These are phyloP conservation scores for Gillenia trifoliata DNA, from an alignment of 306 rosid species.

Conservation along the genomic window DNA sequence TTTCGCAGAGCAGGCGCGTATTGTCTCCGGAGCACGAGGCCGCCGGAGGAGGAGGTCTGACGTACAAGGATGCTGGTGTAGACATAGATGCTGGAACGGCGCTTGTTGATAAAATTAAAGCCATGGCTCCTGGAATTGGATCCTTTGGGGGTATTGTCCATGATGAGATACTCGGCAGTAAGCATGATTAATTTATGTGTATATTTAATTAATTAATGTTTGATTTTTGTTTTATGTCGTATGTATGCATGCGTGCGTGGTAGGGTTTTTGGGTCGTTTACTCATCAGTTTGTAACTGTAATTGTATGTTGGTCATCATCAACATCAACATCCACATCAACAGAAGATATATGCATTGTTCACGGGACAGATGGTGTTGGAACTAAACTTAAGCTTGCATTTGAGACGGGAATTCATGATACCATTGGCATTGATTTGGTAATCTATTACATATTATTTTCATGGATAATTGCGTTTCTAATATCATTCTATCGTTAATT, in stretches of 20 bases:
- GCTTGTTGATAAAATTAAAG: conserved; percentile 73
- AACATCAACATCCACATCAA: background rate
- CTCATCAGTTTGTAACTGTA: background rate
- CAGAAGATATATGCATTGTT: conserved; percentile 78
- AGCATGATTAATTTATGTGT: background rate
- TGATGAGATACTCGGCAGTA: background rate
- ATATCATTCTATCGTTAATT: background rate
- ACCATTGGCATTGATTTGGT: conserved; percentile 97
- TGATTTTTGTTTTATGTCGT: conserved; percentile 19
- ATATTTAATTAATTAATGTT: background rate
- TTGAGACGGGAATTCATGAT: conserved; percentile 83
- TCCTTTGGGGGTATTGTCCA: conserved; percentile 80
- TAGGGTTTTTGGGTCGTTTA: too few relatives aligned
- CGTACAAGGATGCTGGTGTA: conserved; percentile 83
- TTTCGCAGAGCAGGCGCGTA: background rate
- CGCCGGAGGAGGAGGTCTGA: conserved; percentile 33
- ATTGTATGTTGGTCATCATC: background rate
- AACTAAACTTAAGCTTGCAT: conserved; percentile 83
- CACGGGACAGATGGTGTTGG: conserved; percentile 97
- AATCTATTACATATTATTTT: background rate
- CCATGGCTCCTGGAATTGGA: conserved; percentile 95
- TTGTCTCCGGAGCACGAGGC: background rate
- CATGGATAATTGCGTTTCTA: background rate
- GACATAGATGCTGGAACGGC: conserved; percentile 90
- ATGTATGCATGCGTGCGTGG: too few relatives aligned